Percentiles rank a stretch among this genome's conserved stretches.
These are phyloP conservation scores for Parafenestella ontariensis DNA, from an alignment of 2,329 filamentous ascomycete genomes.

Conservation along the genomic window DNA sequence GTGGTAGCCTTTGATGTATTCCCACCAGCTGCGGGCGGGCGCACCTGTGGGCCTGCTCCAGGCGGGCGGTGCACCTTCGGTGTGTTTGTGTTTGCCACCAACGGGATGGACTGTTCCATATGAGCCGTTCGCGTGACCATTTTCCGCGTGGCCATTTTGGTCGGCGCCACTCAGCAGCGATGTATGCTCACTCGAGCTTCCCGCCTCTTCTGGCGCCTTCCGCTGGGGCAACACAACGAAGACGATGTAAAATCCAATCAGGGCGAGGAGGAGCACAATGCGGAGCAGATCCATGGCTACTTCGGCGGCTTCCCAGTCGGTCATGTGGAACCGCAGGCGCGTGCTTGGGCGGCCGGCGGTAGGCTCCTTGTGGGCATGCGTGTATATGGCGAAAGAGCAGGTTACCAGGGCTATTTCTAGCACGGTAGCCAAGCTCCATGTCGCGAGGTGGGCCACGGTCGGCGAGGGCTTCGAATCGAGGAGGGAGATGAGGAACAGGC, in stretches of 20 bases:
- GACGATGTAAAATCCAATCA: constrained; percentile 66
- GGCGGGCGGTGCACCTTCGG: constrained; percentile 71
- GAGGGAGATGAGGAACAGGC: constrained; percentile 84
- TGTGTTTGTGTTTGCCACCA: constrained; percentile 53
- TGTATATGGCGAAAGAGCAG: constrained; percentile 73
- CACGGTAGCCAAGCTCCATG: constrained; percentile 77
- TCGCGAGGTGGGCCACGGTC: constrained; percentile 76
- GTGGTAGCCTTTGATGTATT: constrained; percentile 90
- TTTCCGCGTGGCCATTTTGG: constrained; percentile 53
- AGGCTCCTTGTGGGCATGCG: constrained; percentile 69
- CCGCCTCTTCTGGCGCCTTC: constrained; percentile 28
- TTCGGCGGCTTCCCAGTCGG: constrained; percentile 69
- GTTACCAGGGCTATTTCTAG: constrained; percentile 77
- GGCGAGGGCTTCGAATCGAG: constrained; percentile 84
- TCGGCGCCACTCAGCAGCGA: constrained; percentile 64
- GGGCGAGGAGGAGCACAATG: constrained; percentile 68
- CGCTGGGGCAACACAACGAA: constrained; percentile 53
- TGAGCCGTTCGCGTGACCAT: constrained; percentile 60
- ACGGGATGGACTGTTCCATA: constrained; percentile 59
- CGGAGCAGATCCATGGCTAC: constrained; percentile 72
- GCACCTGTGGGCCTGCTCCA: constrained; percentile 90
- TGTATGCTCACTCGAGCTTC: constrained; percentile 62
- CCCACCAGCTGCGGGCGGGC: constrained; percentile 91
- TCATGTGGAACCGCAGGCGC: constrained; percentile 49
- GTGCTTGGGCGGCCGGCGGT: constrained; percentile 49